Conservation (phyloP, 2,329 filamentous ascomycete genomes). For the Pseudocercospora cruenta region DNA sequence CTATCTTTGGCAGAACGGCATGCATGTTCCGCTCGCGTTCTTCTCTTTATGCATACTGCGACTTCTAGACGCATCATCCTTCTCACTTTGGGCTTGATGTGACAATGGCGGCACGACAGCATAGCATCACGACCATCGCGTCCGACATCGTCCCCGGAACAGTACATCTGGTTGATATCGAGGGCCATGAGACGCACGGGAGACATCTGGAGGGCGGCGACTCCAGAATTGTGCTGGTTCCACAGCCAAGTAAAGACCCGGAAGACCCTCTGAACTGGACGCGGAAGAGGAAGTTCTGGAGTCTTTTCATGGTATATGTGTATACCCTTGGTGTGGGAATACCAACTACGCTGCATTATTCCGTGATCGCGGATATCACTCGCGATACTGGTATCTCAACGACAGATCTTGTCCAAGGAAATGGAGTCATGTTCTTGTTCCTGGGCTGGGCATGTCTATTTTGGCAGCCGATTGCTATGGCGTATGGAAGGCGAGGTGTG, state of each 20-base stretch:
- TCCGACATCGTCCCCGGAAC: slow-evolving; percentile 26
- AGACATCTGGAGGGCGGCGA: slow-evolving; percentile 14
- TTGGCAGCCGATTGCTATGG: slow-evolving; percentile 53
- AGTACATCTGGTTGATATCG: slow-evolving; percentile 25
- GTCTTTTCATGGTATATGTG: slow-evolving; percentile 25
- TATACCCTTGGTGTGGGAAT: slow-evolving; percentile 42
- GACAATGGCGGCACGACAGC: background rate
- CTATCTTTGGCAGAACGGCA: background rate
- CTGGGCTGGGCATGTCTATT: slow-evolving; percentile 51
- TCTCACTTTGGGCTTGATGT: no score
- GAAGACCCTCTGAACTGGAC: slow-evolving; percentile 32
- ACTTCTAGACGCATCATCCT: background rate
- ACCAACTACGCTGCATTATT: slow-evolving; percentile 39
- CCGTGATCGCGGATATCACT: slow-evolving; percentile 39
- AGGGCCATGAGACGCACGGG: background rate
- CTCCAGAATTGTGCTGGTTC: slow-evolving; percentile 27
- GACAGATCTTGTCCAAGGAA: slow-evolving; percentile 32
- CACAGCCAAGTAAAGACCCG: slow-evolving; percentile 29
- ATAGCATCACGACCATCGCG: background rate
- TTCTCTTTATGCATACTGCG: background rate
- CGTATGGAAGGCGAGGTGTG: slow-evolving; percentile 43
- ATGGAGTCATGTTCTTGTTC: slow-evolving; percentile 45
- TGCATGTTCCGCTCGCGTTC: background rate
- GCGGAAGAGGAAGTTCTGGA: slow-evolving; percentile 26
- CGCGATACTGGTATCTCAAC: slow-evolving; percentile 29